Evolutionary conservation across 1,284 basidiomycete genomes (phyloP).

Genomic region (Austroboletus rostrupii): DNA sequence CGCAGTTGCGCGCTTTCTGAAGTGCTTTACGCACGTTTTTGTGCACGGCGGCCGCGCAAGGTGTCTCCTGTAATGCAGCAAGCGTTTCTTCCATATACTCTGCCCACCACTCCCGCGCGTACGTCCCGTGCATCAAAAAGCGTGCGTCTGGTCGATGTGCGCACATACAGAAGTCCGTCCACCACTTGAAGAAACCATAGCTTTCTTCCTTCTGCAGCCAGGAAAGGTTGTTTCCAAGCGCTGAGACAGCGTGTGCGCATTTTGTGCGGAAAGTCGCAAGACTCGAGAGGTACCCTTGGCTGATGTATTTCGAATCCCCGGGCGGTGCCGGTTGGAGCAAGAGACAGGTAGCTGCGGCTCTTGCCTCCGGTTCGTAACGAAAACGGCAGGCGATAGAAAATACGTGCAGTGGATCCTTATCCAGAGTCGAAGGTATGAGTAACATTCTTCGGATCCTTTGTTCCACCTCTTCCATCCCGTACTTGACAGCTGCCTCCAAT

Average conservation of each 20-base stretch:
- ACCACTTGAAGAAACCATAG: constrained; percentile 26
- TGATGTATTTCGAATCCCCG: constrained; percentile 6
- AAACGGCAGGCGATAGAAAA: constrained; percentile 35
- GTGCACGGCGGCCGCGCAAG: constrained; percentile 22
- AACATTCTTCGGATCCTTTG: constrained; percentile 19
- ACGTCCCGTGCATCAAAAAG: constrained; percentile 25
- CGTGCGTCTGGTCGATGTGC: constrained; percentile 18
- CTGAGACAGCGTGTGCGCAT: constrained; percentile 18
- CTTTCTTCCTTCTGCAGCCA: constrained; percentile 27
- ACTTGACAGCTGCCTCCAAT: constrained; percentile 35
- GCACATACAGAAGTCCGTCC: constrained; percentile 26
- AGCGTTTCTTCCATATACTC: constrained; percentile 30
- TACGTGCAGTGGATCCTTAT: constrained; percentile 30
- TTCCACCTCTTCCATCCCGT: constrained; percentile 35
- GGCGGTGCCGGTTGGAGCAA: constrained; percentile 14
- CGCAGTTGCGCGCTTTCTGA: constrained; percentile 16
- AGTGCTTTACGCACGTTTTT: constrained; percentile 20
- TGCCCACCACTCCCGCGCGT: constrained; percentile 30
- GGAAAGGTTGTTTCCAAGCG: constrained; percentile 22
- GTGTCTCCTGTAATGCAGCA: constrained; percentile 17
- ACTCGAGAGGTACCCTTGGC: constrained; percentile 8
- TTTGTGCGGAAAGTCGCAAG: constrained; percentile 22
- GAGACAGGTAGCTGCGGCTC: constrained; percentile 17
- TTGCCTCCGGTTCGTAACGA: constrained; percentile 24
- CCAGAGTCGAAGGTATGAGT: constrained; percentile 21